A percentile compares a stretch with the other conserved stretches of the same genome.
These are phyloP conservation scores for Clonostachys sp. DNA, from an alignment of 2,329 filamentous ascomycete species.

Conservation along the genomic window DNA sequence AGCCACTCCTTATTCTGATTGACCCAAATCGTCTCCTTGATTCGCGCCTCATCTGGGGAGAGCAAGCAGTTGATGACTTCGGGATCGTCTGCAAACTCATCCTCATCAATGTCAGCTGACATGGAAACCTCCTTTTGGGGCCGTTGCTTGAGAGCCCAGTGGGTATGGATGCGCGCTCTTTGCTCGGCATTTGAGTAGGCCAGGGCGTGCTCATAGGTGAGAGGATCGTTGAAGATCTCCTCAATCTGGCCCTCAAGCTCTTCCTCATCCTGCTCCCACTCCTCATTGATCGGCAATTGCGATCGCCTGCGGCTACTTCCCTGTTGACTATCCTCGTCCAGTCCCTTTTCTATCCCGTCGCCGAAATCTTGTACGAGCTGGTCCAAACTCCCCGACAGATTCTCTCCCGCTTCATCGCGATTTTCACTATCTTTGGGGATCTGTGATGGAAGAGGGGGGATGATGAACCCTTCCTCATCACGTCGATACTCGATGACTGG, in stretches of 20 bases:
- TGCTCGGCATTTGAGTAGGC: conserved; percentile 54
- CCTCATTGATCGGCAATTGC: conserved; percentile 53
- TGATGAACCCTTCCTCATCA: conserved; percentile 66
- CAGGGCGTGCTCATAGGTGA: conserved; percentile 50
- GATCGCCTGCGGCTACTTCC: conserved; percentile 6
- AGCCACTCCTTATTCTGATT: conserved; percentile 94
- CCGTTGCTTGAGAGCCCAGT: conserved; percentile 43
- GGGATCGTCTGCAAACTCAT: conserved; percentile 84
- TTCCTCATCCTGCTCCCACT: conserved; percentile 59
- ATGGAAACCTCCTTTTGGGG: conserved; percentile 46
- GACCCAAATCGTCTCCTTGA: conserved; percentile 92
- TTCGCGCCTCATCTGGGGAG: conserved; percentile 64
- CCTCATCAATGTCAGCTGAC: conserved; percentile 64
- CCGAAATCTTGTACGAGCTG: conserved; percentile 38
- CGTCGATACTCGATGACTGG: conserved; percentile 35
- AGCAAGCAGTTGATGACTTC: conserved; percentile 82
- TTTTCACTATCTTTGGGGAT: conserved; percentile 21
- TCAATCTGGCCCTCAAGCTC: conserved; percentile 67
- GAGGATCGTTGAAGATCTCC: conserved; percentile 61
- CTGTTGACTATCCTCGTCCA: conserved; percentile 6
- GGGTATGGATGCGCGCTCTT: conserved; percentile 47
- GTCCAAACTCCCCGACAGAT: conserved; percentile 21
- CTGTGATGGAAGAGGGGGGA: conserved; percentile 46
- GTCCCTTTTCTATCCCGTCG: conserved; percentile 26
- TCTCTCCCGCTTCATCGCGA: conserved; percentile 9